Evolutionary conservation across 805 yeast species (phyloP).

Genomic region (Metschnikowia matae): DNA sequence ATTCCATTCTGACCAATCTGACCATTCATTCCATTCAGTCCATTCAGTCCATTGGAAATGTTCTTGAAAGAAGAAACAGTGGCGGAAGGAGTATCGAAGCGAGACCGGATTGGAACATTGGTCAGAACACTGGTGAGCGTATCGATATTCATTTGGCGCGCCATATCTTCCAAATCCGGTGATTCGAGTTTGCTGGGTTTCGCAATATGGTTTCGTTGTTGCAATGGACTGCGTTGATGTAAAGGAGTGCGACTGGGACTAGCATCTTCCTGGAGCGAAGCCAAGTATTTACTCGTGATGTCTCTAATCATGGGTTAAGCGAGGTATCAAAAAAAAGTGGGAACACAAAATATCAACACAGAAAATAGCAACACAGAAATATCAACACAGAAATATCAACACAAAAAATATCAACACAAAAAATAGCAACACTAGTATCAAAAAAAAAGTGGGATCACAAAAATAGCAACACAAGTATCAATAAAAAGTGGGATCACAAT

Average conservation of each 20-base stretch:
- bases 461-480: too few species aligned
- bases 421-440: too few species aligned
- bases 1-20: too few species aligned
- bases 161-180: constrained; percentile 36
- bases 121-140: constrained; percentile 21
- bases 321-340: too few species aligned
- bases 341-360: too few species aligned
- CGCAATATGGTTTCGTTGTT: constrained; percentile 23
- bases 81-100: constrained; percentile 40
- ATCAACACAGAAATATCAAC: too few species aligned
- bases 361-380: too few species aligned
- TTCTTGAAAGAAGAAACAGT: constrained; percentile 40
- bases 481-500: too few species aligned
- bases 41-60: constrained; percentile 18
- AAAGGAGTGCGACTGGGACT: constrained; percentile 28
- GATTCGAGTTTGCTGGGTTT: constrained; percentile 18
- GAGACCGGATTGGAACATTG: constrained; percentile 26
- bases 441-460: too few species aligned
- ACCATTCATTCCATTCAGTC: too few species aligned
- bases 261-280: constrained; percentile 25
- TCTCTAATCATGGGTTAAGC: constrained; percentile 20
- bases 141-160: constrained; percentile 32
- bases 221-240: constrained; percentile 31
- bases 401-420: too few species aligned
- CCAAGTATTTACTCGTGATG: constrained; percentile 34